Percentiles rank a stretch among this genome's conserved stretches.
Evolutionary conservation across 163 green algal species (phyloP).

Genomic region (Trebouxiophyceae sp.): DNA sequence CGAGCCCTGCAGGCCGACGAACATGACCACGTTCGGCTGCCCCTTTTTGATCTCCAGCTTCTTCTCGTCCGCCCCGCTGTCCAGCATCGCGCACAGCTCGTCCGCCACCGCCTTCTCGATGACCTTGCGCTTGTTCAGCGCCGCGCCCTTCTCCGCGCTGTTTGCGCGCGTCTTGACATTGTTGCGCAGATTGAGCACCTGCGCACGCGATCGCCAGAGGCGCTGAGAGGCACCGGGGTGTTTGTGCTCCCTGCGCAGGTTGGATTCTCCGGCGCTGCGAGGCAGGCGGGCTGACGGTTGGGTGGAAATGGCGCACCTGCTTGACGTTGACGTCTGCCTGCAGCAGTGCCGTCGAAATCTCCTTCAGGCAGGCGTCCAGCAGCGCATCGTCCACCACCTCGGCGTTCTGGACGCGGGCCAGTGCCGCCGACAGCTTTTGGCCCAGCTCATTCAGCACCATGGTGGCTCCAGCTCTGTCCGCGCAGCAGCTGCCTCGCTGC

Average conservation of each 20-base stretch:
- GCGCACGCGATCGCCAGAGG: conserved; percentile 38
- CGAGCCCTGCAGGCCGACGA: conserved; percentile 87
- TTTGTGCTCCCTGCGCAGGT: too few relatives aligned
- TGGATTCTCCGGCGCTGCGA: too few relatives aligned
- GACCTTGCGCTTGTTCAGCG: conserved; percentile 85
- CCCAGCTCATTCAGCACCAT: conserved; percentile 98
- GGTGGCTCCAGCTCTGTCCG: too few relatives aligned
- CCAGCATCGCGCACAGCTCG: conserved; percentile 90
- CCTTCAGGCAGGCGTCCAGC: conserved; percentile 90
- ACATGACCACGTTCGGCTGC: conserved; percentile 93
- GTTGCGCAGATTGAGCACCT: conserved; percentile 16
- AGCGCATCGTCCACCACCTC: conserved; percentile 86
- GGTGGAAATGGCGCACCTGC: too few relatives aligned
- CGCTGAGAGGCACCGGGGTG: too few relatives aligned
- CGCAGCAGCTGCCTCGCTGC: too few relatives aligned
- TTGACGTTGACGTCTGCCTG: conserved; percentile 92
- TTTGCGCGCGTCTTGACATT: conserved; percentile 91
- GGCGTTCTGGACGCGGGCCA: conserved; percentile 63
- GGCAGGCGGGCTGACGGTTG: too few relatives aligned
- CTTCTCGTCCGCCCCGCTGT: conserved; percentile 39
- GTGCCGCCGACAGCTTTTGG: conserved; percentile 68
- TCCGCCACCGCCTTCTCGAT: conserved; percentile 98
- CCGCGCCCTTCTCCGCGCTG: conserved; percentile 75
- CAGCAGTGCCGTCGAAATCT: conserved; percentile 86
- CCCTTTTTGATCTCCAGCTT: conserved; percentile 75